Evolutionary conservation across 768 basidiomycete species (phyloP), one percentile per base, ranked within the genome.

Genomic region (Mycena venus): DNA sequence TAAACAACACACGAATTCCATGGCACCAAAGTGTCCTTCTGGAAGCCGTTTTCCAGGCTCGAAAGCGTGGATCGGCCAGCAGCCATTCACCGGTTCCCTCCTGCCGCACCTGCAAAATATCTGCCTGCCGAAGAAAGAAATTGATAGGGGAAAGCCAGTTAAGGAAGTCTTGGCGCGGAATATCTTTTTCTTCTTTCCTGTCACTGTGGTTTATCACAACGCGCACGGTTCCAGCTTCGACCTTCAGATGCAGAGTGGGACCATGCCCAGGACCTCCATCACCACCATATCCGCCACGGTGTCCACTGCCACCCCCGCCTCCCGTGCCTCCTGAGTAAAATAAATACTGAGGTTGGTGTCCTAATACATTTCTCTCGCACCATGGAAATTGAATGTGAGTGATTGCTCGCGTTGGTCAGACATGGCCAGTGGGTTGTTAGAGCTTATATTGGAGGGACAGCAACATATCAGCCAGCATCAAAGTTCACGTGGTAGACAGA

Each of bases 61-160:
- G 36, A 63, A 63, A 63, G 17, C 27, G 34, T 29, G 62, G 38
- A 38, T 63, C 21, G 10, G 34, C 27, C n/a, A 63, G 62, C n/a
- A 63, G 62, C 62, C 62, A 63, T 44, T 34, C 32, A 17, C 62
- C 62, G 15, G 62, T 63, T 29, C 27, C 42, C 62, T 63, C 31
- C 38, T 63, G 36, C 62, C 62, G 23, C 62, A 42, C 11, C 36
- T 12, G 31, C 34, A 25, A 36, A 38, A 62, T 62, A 34, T 62
- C 60, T 38, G 12, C 36, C 21, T 63, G 62, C 25, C 38, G 34
- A 21, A 7, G 15, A 29, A 63, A 42, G 14, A n/a, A 44, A 44
- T 44, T 44, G 42, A 44, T 44, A 44, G 42, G 42, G 4, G 42
- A 44, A 44, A 44, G 42, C 42, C 42, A 63, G 31, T 63, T 63